Percentiles rank a stretch among this genome's conserved stretches.
Conservation (phyloP, 176 grass and related monocot genomes). For the Luzula sylvatica region DNA sequence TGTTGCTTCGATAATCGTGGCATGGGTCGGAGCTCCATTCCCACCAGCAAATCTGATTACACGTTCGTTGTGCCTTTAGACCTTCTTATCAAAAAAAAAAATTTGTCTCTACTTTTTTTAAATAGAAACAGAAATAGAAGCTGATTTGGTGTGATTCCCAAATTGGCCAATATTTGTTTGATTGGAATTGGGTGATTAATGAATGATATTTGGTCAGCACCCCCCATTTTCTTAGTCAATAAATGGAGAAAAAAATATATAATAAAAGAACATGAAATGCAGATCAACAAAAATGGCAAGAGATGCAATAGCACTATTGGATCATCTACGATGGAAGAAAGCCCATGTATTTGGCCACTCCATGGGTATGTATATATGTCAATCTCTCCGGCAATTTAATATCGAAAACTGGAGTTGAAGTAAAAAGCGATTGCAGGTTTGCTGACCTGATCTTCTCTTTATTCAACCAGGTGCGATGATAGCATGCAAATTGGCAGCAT, state of each 20-base stretch:
- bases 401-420: too few species aligned
- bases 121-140: too few species aligned
- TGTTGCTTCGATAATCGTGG: constrained; percentile 99
- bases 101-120: too few species aligned
- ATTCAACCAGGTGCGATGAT: constrained; percentile 96
- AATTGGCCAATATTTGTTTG: not conserved
- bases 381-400: too few species aligned
- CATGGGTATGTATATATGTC: constrained; percentile 46
- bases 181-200: not conserved
- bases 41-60: constrained; percentile 57
- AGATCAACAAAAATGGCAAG: constrained; percentile 89
- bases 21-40: constrained; percentile 63
- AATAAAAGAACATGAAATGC: constrained; percentile 6
- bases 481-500: constrained; percentile 76
- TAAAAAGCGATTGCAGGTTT: too few species aligned
- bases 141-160: too few species aligned
- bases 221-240: not conserved
- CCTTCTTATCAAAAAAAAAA: too few species aligned
- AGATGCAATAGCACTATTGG: constrained; percentile 74
- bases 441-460: too few species aligned
- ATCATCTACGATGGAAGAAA: constrained; percentile 95
- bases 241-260: not conserved
- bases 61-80: constrained; percentile 38
- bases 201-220: not conserved
- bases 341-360: constrained; percentile 95